phyloP scores from a whole-genome alignment of 148 eudicot genomes.

The Rheum nobile region DNA sequence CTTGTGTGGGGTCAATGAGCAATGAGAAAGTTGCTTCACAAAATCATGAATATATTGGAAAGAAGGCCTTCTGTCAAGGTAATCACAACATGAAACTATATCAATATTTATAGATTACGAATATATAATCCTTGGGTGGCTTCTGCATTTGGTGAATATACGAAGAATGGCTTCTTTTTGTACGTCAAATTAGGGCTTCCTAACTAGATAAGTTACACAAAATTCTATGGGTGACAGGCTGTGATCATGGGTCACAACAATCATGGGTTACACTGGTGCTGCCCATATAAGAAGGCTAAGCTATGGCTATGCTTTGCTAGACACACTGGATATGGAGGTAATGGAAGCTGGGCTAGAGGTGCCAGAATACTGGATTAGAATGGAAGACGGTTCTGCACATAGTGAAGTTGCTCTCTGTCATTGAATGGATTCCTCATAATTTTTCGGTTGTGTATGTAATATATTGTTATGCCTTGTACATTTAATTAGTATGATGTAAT shows the following conservation, averaged over 20 bases:
- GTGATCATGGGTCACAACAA: conserved; percentile 94
- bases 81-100: background rate
- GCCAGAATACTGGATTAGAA: conserved; percentile 76
- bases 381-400: conserved; percentile 72
- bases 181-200: no score
- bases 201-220: no score
- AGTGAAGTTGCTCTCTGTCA: conserved; percentile 53
- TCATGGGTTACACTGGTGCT: conserved; percentile 98
- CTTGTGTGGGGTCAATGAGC: conserved; percentile 76
- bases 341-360: conserved; percentile 85
- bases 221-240: no score
- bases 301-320: conserved; percentile 87
- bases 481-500: no score
- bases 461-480: no score
- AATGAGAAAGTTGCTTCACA: conserved; percentile 67
- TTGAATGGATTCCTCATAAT: conserved; percentile 14
- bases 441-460: no score
- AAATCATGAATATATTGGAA: conserved; percentile 59
- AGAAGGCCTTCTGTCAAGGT: conserved; percentile 79
- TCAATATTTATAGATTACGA: no score
- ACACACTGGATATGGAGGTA: conserved; percentile 94
- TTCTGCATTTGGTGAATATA: no score
- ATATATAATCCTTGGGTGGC: no score
- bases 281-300: conserved; percentile 46
- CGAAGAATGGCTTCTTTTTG: no score